phyloP scores from a whole-genome alignment of 345 rosid genomes.

The Luvunga scandens region DNA sequence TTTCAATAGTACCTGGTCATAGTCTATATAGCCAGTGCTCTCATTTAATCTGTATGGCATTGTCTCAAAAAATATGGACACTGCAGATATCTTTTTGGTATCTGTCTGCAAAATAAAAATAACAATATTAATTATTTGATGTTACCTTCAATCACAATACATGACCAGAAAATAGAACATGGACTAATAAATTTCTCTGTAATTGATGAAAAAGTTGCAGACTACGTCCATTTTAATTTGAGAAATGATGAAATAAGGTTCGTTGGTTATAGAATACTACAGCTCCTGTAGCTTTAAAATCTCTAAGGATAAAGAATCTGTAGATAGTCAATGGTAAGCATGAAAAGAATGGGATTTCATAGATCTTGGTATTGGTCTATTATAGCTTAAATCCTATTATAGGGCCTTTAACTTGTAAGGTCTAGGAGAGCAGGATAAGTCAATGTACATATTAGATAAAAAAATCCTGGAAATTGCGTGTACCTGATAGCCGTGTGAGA shows the following conservation, averaged over 20 bases:
- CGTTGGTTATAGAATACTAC: not conserved
- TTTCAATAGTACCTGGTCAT: conserved; percentile 70
- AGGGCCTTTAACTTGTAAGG: not conserved
- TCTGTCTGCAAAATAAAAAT: conserved; percentile 70
- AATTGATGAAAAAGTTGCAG: not conserved
- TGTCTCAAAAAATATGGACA: conserved; percentile 97
- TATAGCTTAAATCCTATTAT: not conserved
- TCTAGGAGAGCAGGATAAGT: not conserved
- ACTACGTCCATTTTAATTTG: not conserved
- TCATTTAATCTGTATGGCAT: conserved; percentile 96
- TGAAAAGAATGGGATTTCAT: not conserved
- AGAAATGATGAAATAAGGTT: not conserved
- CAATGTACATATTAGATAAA: not conserved
- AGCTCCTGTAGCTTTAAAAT: not conserved
- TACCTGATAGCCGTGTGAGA: conserved; percentile 99
- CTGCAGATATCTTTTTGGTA: conserved; percentile 97
- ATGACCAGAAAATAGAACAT: not conserved
- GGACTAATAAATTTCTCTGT: not conserved
- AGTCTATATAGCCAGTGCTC: conserved; percentile 93
- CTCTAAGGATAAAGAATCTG: not conserved
- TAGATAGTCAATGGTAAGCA: not conserved
- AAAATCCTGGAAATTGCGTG: conserved; percentile 4
- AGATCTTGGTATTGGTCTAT: not conserved
- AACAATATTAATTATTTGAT: not conserved
- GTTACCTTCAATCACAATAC: conserved; percentile 3